Evolutionary conservation across 495 filamentous ascomycete genomes (phyloP).

Genomic region (Penicillium simplicissimum): DNA sequence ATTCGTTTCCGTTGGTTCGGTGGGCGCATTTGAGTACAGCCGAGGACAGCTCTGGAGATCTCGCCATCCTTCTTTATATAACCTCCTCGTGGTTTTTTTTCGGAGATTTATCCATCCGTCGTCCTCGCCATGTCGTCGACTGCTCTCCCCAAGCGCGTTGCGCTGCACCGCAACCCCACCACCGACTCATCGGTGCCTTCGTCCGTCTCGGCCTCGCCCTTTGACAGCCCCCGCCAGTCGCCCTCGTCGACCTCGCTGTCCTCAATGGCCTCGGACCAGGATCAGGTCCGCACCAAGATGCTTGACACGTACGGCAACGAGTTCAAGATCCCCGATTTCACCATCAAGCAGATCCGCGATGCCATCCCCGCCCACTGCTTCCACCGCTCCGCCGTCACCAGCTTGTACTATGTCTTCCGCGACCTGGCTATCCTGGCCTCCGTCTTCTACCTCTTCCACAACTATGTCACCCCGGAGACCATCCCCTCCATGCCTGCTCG

Average conservation of each 20-base stretch:
- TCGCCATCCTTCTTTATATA: background rate
- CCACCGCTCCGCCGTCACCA: slow-evolving; percentile 60
- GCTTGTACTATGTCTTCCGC: slow-evolving; percentile 63
- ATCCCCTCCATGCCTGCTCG: slow-evolving; percentile 53
- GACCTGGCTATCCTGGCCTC: slow-evolving; percentile 56
- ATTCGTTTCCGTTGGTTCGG: slow-evolving; percentile 12
- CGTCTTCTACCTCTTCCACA: slow-evolving; percentile 64
- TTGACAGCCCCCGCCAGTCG: slow-evolving; percentile 70
- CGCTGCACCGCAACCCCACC: slow-evolving; percentile 49
- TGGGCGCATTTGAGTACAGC: slow-evolving; percentile 6
- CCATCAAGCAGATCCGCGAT: slow-evolving; percentile 69
- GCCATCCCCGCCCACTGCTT: slow-evolving; percentile 65
- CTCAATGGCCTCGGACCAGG: slow-evolving; percentile 68
- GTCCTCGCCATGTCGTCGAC: slow-evolving; percentile 56
- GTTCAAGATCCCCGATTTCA: slow-evolving; percentile 69
- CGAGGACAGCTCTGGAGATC: background rate
- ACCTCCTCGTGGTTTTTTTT: background rate
- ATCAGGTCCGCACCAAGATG: slow-evolving; percentile 51
- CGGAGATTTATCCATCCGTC: slow-evolving; percentile 2
- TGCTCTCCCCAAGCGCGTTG: slow-evolving; percentile 54
- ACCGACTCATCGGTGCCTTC: slow-evolving; percentile 63
- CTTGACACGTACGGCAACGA: slow-evolving; percentile 67
- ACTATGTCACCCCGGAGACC: slow-evolving; percentile 64
- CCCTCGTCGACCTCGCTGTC: slow-evolving; percentile 89
- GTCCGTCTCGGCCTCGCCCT: slow-evolving; percentile 64